Base-by-base conservation (phyloP, 2,329 filamentous ascomycete genomes). In the Hypoxylon sp. region DNA sequence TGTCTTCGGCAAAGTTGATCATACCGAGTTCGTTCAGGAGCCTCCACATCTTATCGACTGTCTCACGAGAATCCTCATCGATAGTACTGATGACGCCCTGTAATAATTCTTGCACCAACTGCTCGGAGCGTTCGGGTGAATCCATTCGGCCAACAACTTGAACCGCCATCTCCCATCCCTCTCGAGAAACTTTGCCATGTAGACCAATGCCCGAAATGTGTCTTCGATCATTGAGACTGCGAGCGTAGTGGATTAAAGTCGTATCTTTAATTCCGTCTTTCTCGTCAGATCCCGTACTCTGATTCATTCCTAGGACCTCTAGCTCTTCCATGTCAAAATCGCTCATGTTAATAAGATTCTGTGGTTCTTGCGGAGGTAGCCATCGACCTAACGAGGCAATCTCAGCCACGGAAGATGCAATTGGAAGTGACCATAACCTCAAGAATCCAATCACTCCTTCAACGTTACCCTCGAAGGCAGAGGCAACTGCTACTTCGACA, bases 81-180 rank as follows among this genome's bases (percentile, higher is more conserved):
- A 89, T 76, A 13, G 80, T 83, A 28, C 80, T 79, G n/a, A 98
- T 83, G 21, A 90, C 84, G 60, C 91, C 87, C 46, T 84, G 80
- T 58, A 98, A 84, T 67, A 98, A 82, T 65, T 91, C 87, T 43
- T 89, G 86, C 10, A 98, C 92, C 65, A 90, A 90, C 70, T 91
- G 87, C 75, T 92, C 90, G 6, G 92, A 92, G 53, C 88, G 86
- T 52, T 88, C 84, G 0, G 86, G 83, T 65, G 94, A 89, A 75
- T 97, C 91, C 76, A 98, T 86, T 59, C 95, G 89, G 9, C 92
- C 92, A 49, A 98, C 84, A 10, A 97, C 87, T 65, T 93, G 89
- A 46, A 98, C 89, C 0, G 94, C 92, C 75, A 98, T 82, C 80
- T 98, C 93, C 95, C 95, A 98, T 7, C 95, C 94, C 73, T 94